These are phyloP conservation scores for Cutaneotrichosporon dermatis DNA, from an alignment of 1,284 basidiomycete species.

Conservation along the genomic window DNA sequence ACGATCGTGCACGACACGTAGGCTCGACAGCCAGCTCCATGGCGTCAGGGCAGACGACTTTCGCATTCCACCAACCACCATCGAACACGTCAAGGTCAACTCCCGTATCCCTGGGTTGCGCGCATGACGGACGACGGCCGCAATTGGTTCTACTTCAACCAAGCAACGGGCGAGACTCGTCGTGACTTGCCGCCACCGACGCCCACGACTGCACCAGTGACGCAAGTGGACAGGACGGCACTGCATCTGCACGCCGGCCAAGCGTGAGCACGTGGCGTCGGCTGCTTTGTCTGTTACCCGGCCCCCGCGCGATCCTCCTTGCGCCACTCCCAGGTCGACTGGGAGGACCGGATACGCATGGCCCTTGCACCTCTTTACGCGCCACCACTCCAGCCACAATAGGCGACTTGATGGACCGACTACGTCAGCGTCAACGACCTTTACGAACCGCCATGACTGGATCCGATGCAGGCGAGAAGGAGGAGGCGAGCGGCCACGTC, in stretches of 20 bases:
- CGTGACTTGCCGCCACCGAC: slow-evolving; percentile 45
- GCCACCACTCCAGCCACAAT: slow-evolving; percentile 15
- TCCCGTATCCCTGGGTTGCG: slow-evolving; percentile 71
- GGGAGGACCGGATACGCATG: slow-evolving; percentile 19
- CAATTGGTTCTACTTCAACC: slow-evolving; percentile 74
- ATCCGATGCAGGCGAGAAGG: slow-evolving; percentile 40
- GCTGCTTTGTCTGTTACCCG: not conserved
- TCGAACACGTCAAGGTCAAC: slow-evolving; percentile 45
- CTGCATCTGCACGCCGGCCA: not conserved
- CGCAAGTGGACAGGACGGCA: slow-evolving; percentile 3
- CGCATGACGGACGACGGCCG: slow-evolving; percentile 78
- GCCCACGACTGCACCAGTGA: not conserved
- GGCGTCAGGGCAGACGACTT: slow-evolving; percentile 20
- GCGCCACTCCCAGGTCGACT: slow-evolving; percentile 7
- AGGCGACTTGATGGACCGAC: slow-evolving; percentile 26
- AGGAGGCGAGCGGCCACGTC: slow-evolving; percentile 26
- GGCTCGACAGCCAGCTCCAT: no score
- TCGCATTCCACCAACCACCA: slow-evolving; percentile 17
- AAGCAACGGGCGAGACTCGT: slow-evolving; percentile 60
- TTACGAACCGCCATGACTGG: slow-evolving; percentile 41
- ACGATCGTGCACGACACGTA: not conserved
- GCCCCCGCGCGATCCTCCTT: not conserved
- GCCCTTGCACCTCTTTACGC: slow-evolving; percentile 17
- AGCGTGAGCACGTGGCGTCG: slow-evolving; percentile 1
- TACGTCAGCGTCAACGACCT: slow-evolving; percentile 38